phyloP scores from a whole-genome alignment of 129 eudicot species.

The Apium graveolens region DNA sequence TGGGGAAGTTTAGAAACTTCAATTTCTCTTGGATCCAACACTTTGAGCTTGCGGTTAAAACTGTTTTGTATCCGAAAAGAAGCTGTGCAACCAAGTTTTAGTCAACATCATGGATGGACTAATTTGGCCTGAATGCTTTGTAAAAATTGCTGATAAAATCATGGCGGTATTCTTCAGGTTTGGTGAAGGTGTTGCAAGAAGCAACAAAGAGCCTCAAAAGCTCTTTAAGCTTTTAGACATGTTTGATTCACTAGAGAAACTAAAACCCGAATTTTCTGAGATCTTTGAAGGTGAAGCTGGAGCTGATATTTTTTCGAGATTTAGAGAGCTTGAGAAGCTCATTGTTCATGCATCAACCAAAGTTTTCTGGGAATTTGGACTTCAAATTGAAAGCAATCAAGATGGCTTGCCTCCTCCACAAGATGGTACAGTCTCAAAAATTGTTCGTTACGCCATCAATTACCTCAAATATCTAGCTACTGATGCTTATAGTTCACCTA shows the following conservation, averaged over 20 bases:
- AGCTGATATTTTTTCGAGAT: conserved; percentile 53
- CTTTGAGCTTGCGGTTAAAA: conserved; percentile 62
- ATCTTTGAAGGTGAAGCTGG: conserved; percentile 73
- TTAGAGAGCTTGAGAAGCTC: conserved; percentile 66
- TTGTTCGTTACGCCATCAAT: conserved; percentile 62
- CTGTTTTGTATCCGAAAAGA: conserved; percentile 65
- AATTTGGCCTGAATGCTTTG: conserved; percentile 75
- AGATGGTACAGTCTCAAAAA: conserved; percentile 69
- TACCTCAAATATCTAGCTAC: conserved; percentile 61
- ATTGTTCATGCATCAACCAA: conserved; percentile 59
- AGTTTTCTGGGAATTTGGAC: conserved; percentile 79
- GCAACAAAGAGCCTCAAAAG: conserved; percentile 81
- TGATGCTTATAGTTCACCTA: conserved; percentile 40
- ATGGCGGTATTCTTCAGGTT: conserved; percentile 86
- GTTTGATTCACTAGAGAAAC: conserved; percentile 62
- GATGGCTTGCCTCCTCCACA: conserved; percentile 66
- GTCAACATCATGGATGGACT: conserved; percentile 61
- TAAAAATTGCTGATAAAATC: conserved; percentile 69
- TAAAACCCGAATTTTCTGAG: conserved; percentile 39
- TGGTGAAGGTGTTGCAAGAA: conserved; percentile 79
- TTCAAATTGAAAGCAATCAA: conserved; percentile 68
- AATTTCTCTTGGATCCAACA: conserved; percentile 74
- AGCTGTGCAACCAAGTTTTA: conserved; percentile 48
- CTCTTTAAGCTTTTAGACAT: conserved; percentile 72
- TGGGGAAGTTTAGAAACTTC: conserved; percentile 73